Conservation (phyloP, 495 filamentous ascomycete genomes). For the Aspergillus cavernicola region DNA sequence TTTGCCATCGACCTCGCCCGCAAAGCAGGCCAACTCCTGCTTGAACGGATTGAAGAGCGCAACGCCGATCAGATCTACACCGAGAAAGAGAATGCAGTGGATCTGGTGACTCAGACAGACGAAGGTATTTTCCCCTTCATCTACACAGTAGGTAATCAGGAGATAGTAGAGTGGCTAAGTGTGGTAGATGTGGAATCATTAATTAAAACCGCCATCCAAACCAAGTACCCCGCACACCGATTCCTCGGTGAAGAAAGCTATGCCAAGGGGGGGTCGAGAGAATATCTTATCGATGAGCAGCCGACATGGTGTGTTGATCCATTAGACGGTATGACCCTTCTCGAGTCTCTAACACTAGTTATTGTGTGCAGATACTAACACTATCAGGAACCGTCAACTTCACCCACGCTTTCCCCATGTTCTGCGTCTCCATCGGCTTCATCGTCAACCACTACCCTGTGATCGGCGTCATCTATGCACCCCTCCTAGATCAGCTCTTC, state of each 20-base stretch:
- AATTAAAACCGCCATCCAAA: conserved; percentile 52
- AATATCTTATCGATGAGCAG: conserved; percentile 57
- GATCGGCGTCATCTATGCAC: conserved; percentile 65
- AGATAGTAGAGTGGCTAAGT: background rate
- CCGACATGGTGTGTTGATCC: conserved; percentile 72
- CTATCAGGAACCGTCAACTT: conserved; percentile 60
- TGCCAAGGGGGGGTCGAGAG: conserved; percentile 51
- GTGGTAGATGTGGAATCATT: conserved; percentile 60
- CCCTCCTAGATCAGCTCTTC: conserved; percentile 61
- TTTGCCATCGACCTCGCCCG: conserved; percentile 64
- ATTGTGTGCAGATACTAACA: too few species aligned
- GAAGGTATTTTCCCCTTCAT: conserved; percentile 42
- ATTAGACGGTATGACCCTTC: conserved; percentile 47
- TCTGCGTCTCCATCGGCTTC: conserved; percentile 66
- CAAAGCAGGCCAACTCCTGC: conserved; percentile 56
- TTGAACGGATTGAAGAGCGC: conserved; percentile 47
- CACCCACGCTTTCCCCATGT: conserved; percentile 70
- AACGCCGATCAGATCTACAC: conserved; percentile 30
- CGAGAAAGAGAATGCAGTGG: conserved; percentile 64
- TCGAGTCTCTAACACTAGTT: background rate
- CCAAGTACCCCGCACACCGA: conserved; percentile 58
- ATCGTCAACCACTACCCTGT: conserved; percentile 50
- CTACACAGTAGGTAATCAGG: background rate
- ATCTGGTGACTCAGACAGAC: conserved; percentile 69
- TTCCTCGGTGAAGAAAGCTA: conserved; percentile 73